Evolutionary conservation across 2,329 filamentous ascomycete species (phyloP).

Genomic region (Curvularia eragrostidis): DNA sequence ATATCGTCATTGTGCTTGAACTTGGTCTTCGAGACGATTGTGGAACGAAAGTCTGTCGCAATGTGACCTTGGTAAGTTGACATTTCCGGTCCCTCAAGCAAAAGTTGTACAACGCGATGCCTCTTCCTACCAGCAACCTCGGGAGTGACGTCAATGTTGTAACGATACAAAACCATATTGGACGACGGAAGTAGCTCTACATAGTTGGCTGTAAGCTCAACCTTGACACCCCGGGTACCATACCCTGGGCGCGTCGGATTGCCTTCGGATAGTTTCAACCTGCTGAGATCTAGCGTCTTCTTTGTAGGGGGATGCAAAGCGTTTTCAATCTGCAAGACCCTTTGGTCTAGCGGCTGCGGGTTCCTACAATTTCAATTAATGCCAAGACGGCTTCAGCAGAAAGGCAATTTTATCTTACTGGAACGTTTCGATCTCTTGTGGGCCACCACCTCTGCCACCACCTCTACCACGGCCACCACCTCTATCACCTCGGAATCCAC

Average conservation of each 20-base stretch:
- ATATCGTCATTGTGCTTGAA: slow-evolving; percentile 20
- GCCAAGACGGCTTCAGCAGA: background rate
- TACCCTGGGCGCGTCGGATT: slow-evolving; percentile 24
- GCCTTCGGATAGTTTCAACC: slow-evolving; percentile 15
- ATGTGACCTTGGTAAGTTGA: slow-evolving; percentile 13
- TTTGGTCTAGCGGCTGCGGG: slow-evolving; percentile 9
- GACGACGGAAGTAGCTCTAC: slow-evolving; percentile 25
- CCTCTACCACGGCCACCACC: slow-evolving; percentile 4
- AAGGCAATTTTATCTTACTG: slow-evolving; percentile 7
- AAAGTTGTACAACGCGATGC: slow-evolving; percentile 20
- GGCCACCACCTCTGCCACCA: slow-evolving; percentile 13
- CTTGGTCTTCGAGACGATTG: slow-evolving; percentile 30
- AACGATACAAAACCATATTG: slow-evolving; percentile 22
- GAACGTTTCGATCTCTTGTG: slow-evolving; percentile 18
- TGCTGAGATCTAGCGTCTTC: slow-evolving; percentile 18
- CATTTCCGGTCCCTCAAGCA: slow-evolving; percentile 24
- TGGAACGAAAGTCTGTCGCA: slow-evolving; percentile 35
- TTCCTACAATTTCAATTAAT: slow-evolving; percentile 17
- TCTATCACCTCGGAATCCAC: background rate
- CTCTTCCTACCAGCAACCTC: slow-evolving; percentile 24
- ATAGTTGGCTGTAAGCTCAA: slow-evolving; percentile 29
- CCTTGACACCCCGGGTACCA: slow-evolving; percentile 22
- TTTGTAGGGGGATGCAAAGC: slow-evolving; percentile 18
- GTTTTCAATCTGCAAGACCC: slow-evolving; percentile 20
- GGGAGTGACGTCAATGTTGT: slow-evolving; percentile 19